A percentile compares a stretch with the other conserved stretches of the same genome.
Evolutionary conservation across 257 asterid genomes (phyloP).

Genomic region (Fraxinus quadrangulata): DNA sequence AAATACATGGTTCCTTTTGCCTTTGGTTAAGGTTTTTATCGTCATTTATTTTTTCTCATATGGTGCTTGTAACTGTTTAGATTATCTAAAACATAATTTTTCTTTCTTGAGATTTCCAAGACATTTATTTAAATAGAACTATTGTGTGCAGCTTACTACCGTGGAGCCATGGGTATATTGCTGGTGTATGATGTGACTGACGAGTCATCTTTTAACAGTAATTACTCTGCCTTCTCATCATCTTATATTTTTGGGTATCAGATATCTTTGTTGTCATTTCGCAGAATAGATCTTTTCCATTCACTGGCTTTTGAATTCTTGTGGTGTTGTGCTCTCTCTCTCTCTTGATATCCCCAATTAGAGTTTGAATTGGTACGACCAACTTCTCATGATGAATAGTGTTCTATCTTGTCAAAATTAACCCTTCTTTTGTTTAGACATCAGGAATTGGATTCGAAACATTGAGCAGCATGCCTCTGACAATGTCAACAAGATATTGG

Average conservation of each 20-base stretch:
- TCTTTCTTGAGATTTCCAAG: conserved; percentile 1
- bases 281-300: not conserved
- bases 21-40: conserved; percentile 15
- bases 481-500: conserved; percentile 68
- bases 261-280: not conserved
- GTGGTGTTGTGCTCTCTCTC: not conserved
- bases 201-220: conserved; percentile 72
- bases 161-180: conserved; percentile 77
- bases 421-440: conserved; percentile 41
- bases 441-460: conserved; percentile 74
- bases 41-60: not conserved
- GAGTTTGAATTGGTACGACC: not conserved
- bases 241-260: conserved; percentile 5
- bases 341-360: not conserved
- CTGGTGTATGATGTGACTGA: conserved; percentile 73
- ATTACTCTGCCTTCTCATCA: conserved; percentile 24
- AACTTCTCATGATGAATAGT: conserved; percentile 4
- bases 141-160: conserved; percentile 61
- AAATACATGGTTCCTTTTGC: conserved; percentile 4
- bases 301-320: not conserved
- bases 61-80: not conserved
- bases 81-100: not conserved
- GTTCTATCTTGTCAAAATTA: conserved; percentile 26
- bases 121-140: conserved; percentile 20
- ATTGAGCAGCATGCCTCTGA: conserved; percentile 78